Evolutionary conservation across 2,329 filamentous ascomycete genomes (phyloP), one percentile per base, ranked within the genome.

Genomic region (Huntiella omanensis): DNA sequence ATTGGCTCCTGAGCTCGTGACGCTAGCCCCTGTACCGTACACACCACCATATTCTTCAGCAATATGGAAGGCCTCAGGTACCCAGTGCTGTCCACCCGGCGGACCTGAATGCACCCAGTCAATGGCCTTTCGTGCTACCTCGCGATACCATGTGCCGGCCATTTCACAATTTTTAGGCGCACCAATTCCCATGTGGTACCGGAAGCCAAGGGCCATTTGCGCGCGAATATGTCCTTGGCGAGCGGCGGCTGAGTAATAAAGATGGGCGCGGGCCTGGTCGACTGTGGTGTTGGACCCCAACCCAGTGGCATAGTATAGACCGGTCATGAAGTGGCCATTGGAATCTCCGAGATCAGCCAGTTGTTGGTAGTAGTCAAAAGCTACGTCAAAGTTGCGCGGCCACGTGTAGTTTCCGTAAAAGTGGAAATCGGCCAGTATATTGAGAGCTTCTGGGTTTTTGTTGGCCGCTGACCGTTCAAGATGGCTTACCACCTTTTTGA

Each of bases 161-260:
- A 75, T 71, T 49, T 95, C 84, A 59, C 91, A 98, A 57, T 82
- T 84, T 55, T 84, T 80, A 0, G 84, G 74, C 3, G 85, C 83
- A 4, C 84, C 84, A 51, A 98, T 84, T 3, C 88, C 91, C 17
- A 75, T 73, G 53, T 91, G 77, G 58, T 95, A 77, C 42, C 91
- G 77, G 56, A 86, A 92, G 3, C 79, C 92, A 4, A 93, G 70
- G 0, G 87, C 88, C 91, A 98, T 96, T 62, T 96, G 81, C 4
- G 88, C 88, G 47, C 79, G 73, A 12, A 80, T 81, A 57, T 94
- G 77, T 15, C 85, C 88, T 46, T 75, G 75, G 53, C 86, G 70
- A 1, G 91, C 91, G 0, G 91, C 88, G 58, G 96, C 91, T 0
- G 84, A 93, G 60, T 98, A 88, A 61, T 95, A 96, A 36, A 96